phyloP scores from a whole-genome alignment of 2,329 filamentous ascomycete species.

The Sphaerulina vaccinii region DNA sequence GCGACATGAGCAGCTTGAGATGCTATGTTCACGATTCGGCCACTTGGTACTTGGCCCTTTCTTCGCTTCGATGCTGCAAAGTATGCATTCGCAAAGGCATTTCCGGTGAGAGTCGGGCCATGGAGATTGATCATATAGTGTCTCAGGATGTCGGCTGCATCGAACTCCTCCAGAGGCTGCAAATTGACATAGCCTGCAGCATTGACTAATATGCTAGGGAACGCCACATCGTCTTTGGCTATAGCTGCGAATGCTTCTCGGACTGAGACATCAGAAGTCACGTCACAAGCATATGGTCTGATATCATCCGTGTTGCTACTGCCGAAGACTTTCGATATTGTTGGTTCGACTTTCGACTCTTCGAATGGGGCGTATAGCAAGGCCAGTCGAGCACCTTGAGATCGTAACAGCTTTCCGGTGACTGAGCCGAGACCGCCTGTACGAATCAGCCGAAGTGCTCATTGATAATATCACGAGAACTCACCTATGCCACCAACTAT shows the following conservation, averaged over 20 bases:
- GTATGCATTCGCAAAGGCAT: conserved; percentile 48
- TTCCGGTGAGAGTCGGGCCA: conserved; percentile 47
- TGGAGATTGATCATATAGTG: conserved; percentile 48
- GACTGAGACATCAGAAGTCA: conserved; percentile 35
- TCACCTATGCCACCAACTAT: conserved; percentile 45
- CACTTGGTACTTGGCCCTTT: conserved; percentile 25
- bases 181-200: conserved; percentile 46
- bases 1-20: conserved; percentile 50
- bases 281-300: conserved; percentile 38
- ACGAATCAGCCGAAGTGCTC: background rate
- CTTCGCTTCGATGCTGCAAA: conserved; percentile 26
- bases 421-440: conserved; percentile 45
- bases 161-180: conserved; percentile 44
- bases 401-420: conserved; percentile 43
- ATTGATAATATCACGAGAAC: conserved; percentile 23
- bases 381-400: conserved; percentile 45
- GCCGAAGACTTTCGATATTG: conserved; percentile 41
- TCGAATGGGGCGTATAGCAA: conserved; percentile 52
- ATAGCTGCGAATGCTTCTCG: conserved; percentile 33
- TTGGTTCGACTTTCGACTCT: conserved; percentile 38
- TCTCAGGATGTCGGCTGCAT: conserved; percentile 45
- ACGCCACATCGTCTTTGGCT: conserved; percentile 27
- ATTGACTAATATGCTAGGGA: conserved; percentile 38
- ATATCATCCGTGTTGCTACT: conserved; percentile 26
- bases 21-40: conserved; percentile 49